phyloP scores from a whole-genome alignment of 148 eudicot genomes.

The Fagopyrum tataricum region DNA sequence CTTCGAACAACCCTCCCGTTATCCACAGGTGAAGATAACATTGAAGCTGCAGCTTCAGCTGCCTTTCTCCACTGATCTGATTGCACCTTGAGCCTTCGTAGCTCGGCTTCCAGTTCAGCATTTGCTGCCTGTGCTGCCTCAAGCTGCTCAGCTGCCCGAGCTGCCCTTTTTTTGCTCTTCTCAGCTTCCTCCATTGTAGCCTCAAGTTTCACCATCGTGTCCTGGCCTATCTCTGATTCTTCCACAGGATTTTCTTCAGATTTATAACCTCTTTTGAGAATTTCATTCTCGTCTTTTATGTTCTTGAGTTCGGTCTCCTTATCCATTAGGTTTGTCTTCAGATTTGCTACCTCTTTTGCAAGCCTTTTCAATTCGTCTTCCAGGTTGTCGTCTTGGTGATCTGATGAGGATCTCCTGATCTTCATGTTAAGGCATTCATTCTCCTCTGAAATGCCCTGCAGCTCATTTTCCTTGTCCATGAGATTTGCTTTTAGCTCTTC shows the following conservation, averaged over 20 bases:
- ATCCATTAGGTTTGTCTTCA: constrained; percentile 49
- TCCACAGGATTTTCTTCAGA: not conserved
- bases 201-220: constrained; percentile 46
- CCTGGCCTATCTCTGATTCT: constrained; percentile 38
- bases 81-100: constrained; percentile 76
- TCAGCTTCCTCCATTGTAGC: constrained; percentile 41
- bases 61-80: constrained; percentile 94
- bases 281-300: constrained; percentile 52
- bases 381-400: constrained; percentile 34
- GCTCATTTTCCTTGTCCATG: constrained; percentile 86
- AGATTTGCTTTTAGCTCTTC: constrained; percentile 66
- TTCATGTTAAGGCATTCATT: constrained; percentile 41
- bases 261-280: constrained; percentile 23
- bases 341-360: constrained; percentile 25
- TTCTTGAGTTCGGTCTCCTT: constrained; percentile 52
- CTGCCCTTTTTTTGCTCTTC: constrained; percentile 41
- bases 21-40: constrained; percentile 46
- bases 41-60: constrained; percentile 90
- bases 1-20: constrained; percentile 55
- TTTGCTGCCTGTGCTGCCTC: constrained; percentile 51
- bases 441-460: constrained; percentile 68
- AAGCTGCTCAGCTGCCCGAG: constrained; percentile 51
- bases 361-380: constrained; percentile 33
- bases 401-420: constrained; percentile 28
- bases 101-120: constrained; percentile 71